phyloP scores from a whole-genome alignment of 768 basidiomycete species.

The Trametes cinnabarina region DNA sequence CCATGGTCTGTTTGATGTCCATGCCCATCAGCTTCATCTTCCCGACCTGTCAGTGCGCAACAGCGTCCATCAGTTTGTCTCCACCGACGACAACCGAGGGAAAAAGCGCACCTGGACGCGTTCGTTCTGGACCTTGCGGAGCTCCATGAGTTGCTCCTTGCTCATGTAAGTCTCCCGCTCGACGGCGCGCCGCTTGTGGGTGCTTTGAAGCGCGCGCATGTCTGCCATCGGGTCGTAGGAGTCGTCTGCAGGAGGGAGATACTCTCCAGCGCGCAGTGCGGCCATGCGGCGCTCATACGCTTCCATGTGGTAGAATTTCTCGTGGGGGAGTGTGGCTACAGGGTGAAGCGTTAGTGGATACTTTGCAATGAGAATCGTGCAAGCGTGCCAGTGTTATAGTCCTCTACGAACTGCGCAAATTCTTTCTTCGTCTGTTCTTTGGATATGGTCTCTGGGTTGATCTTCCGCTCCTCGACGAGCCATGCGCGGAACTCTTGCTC shows the following conservation, averaged over 20 bases:
- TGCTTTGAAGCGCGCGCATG: constrained; percentile 68
- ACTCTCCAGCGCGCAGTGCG: constrained; percentile 80
- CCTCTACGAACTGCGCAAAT: constrained; percentile 79
- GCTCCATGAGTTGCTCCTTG: constrained; percentile 76
- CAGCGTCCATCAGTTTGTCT: not conserved
- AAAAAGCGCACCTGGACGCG: constrained; percentile 62
- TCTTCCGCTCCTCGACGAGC: constrained; percentile 89
- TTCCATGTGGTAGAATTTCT: constrained; percentile 93
- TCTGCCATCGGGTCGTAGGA: constrained; percentile 83
- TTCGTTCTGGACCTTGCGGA: constrained; percentile 83
- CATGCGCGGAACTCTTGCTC: constrained; percentile 86
- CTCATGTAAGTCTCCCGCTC: constrained; percentile 76
- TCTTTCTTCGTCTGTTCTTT: constrained; percentile 87
- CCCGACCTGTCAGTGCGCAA: constrained; percentile 48
- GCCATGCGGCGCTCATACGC: constrained; percentile 83
- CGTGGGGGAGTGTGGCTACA: constrained; percentile 84
- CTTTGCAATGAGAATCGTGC: too few relatives aligned
- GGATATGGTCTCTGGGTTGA: constrained; percentile 85
- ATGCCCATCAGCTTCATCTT: constrained; percentile 87
- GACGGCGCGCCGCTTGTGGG: constrained; percentile 63
- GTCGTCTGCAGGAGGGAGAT: constrained; percentile 67
- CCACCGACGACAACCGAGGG: not conserved
- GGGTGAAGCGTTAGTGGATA: not conserved
- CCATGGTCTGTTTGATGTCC: constrained; percentile 82
- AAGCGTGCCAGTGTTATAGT: constrained; percentile 71